Base-by-base conservation (phyloP, 1,284 basidiomycete species). In the Porogramme epimiltina region DNA sequence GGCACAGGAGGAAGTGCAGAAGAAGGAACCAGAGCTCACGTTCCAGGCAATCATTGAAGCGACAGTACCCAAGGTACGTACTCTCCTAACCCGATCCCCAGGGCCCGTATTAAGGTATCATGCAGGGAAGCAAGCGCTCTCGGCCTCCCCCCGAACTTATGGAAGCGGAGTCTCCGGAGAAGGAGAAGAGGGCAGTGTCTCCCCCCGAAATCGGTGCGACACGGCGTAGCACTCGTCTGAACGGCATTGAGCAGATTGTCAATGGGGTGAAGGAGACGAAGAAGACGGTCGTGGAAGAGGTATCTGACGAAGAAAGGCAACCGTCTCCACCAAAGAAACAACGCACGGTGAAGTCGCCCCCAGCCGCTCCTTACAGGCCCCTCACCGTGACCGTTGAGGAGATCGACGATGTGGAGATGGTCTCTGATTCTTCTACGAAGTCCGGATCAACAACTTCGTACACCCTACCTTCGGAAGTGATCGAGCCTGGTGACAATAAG, bases 31-130 rank as follows among this genome's bases (percentile, higher is more conserved):
- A 26, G 72, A 76, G 50, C 60, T 77, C 45, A 81, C 80, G 31
- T 76, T 79, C 9, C 83, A 85, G 55, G 79, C 79, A 25, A 84
- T 87, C 44, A 85, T 89, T 47, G 85, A 87, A 66, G 85, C 86
- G 5, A 89, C 86, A 3, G 63, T 89, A 15, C 86, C 86, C 4
- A 85, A 82, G 75, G 86, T 85, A 52, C 52, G 75, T 65, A 23
- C 1, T 10, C 10, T 42, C 44, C 26, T 42, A 24, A 46, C 39
- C 33, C n/a, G 37, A 51, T 26, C 19, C 4, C 47, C 26, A 38
- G 39, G 18, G 28, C 26, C 34, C 51, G 20, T 33, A 37, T 45
- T 15, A 23, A 23, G 46, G n/a, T 46, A 16, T 54, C 55, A n/a
- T 26, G 1, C 57, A 88, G 87, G 86, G 85, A 56, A 85, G 80